Base-by-base conservation (phyloP, 1,139 yeast species). In the Yamadazyma dushanensis region DNA sequence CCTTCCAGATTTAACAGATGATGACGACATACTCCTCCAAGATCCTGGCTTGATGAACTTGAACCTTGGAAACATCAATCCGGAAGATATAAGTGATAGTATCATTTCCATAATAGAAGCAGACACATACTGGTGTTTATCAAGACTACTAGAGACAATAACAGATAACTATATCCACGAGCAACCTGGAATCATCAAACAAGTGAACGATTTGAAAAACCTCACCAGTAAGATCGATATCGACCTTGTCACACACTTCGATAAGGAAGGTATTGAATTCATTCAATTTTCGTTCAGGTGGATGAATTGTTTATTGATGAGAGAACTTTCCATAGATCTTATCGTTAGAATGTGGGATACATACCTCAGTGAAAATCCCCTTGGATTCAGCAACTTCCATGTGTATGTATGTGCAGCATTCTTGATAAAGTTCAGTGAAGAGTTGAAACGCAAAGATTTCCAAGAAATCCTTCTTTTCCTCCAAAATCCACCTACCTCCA, bases 401-500 rank as follows among this genome's bases (percentile, higher is more conserved):
- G 89, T 92, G 7, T 92, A 92, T 56, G 98, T 92, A 3, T 92
- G 99, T 64, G 97, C 97, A n/a, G 97, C 98, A 9, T 92, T 92
- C 53, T 66, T 92, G 50, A 84, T 90, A 39, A 84, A 87, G 54
- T 92, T 95, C 80, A 78, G 94, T 40, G 77, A 73, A 34, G 82
- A 81, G 41, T 66, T 92, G 44, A 79, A 83, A 57, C 70, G 72
- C n/a, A 86, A 83, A 87, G 98, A 92, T 49, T 92, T 92, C 57
- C 97, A 92, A 58, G 97, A 88, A 45, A 86, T 89, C 25, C 80
- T 92, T 61, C 82, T 94, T 60, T 90, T 88, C 53, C 66, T 92
- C 35, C 98, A 92, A 57, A 80, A 80, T 29, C 83, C 94, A 10
- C 97, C 97, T 13, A 92, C 98, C 0, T 67, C 70, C 35, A 63